Evolutionary conservation across 2,329 filamentous ascomycete species (phyloP).

Genomic region (Trichophyton mentagrophytes): DNA sequence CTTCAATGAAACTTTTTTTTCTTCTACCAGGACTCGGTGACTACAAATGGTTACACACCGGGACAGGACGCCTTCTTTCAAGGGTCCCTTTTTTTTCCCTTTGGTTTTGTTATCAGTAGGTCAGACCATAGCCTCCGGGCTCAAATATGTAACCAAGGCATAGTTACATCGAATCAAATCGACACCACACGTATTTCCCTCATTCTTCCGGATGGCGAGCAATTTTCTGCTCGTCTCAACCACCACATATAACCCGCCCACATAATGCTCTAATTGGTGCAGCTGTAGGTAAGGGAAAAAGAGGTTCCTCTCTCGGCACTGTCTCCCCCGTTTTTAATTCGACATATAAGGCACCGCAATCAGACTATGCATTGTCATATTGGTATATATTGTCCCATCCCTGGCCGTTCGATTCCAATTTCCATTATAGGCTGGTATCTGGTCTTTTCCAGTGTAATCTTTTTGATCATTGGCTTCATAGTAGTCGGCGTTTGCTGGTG

Average conservation of each 20-base stretch:
- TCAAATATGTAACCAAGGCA: neutral
- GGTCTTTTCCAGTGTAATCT: neutral
- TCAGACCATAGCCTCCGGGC: neutral
- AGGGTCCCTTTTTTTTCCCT: too few species aligned
- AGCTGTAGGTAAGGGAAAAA: neutral
- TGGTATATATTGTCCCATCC: neutral
- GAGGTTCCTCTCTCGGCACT: neutral
- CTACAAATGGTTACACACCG: neutral
- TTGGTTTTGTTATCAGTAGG: too few species aligned
- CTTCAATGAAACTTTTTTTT: neutral
- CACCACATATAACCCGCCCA: neutral
- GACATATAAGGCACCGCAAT: neutral
- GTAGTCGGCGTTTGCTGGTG: neutral
- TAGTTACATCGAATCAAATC: neutral
- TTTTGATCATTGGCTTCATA: neutral
- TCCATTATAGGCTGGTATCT: neutral
- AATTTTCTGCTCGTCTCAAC: neutral
- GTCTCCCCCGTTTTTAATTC: neutral
- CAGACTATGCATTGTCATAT: neutral
- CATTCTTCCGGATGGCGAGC: neutral
- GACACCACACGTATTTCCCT: neutral
- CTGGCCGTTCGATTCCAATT: neutral
- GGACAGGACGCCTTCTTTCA: neutral
- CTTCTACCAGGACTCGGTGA: neutral
- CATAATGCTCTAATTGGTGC: neutral